A percentile compares a stretch with the other conserved stretches of the same genome.
Evolutionary conservation across 73 alveolate species (phyloP).

Genomic region (Halteria grandinella): DNA sequence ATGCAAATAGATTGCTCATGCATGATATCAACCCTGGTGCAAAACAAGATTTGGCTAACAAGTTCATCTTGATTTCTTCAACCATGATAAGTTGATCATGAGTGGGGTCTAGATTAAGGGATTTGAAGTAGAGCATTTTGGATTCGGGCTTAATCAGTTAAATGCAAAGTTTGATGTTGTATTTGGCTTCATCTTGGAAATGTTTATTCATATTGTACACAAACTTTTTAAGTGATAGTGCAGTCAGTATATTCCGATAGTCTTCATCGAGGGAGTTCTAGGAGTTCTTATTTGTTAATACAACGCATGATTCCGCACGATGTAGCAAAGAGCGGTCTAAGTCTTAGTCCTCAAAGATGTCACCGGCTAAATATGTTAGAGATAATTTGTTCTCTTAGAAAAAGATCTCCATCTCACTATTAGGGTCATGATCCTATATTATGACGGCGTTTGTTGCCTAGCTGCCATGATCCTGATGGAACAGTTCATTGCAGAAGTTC

Average conservation of each 20-base stretch:
- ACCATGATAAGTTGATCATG: constrained; percentile 80
- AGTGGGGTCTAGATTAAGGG: constrained; percentile 70
- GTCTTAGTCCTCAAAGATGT: constrained; percentile 69
- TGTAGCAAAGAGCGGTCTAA: constrained; percentile 87
- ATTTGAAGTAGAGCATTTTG: constrained; percentile 84
- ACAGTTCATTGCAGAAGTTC: constrained; percentile 90
- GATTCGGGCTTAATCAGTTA: constrained; percentile 95
- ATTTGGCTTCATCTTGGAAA: constrained; percentile 40
- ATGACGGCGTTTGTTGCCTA: constrained; percentile 91
- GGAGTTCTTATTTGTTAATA: constrained; percentile 91
- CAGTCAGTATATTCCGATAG: constrained; percentile 91
- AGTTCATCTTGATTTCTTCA: constrained; percentile 88
- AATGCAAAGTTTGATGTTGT: constrained; percentile 82
- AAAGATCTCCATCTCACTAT: constrained; percentile 86
- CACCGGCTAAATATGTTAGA: constrained; percentile 90
- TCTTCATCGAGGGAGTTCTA: constrained; percentile 90
- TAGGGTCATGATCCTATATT: constrained; percentile 84
- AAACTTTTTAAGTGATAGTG: constrained; percentile 89
- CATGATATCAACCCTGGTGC: constrained; percentile 95
- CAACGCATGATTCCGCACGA: constrained; percentile 89
- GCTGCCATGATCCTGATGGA: constrained; percentile 96
- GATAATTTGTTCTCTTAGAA: constrained; percentile 86
- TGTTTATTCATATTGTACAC: constrained; percentile 85
- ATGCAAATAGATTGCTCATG: constrained; percentile 84
- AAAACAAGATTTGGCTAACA: constrained; percentile 94